These are phyloP conservation scores for Cyberlindnera xishuangbannaensis DNA, from an alignment of 805 yeast genomes.

Conservation along the genomic window DNA sequence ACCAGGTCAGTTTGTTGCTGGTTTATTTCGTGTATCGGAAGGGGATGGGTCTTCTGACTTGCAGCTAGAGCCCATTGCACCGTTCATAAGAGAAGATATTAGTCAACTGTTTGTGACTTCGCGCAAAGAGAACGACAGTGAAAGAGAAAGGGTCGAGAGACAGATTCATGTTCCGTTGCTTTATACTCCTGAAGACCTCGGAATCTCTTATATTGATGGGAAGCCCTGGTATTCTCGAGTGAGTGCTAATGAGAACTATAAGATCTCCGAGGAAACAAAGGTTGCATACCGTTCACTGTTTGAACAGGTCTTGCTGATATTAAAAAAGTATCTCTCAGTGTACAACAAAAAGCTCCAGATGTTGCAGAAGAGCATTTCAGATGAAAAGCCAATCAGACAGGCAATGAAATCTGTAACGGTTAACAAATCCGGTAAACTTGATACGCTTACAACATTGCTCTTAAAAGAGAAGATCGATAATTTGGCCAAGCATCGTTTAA, in stretches of 20 bases:
- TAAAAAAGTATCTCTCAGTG: conserved; percentile 2
- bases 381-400: conserved; percentile 5
- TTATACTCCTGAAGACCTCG: conserved; percentile 1
- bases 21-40: conserved; percentile 2
- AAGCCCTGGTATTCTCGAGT: conserved; percentile 2
- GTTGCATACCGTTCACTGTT: background rate
- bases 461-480: conserved; percentile 3
- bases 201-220: background rate
- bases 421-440: conserved; percentile 1
- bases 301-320: background rate
- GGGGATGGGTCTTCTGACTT: conserved; percentile 8
- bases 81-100: conserved; percentile 3
- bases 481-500: conserved; percentile 5
- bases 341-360: conserved; percentile 4
- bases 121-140: background rate
- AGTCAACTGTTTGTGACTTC: conserved; percentile 1
- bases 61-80: conserved; percentile 5
- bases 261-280: conserved; percentile 2
- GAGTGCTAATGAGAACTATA: conserved; percentile 8
- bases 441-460: background rate
- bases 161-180: conserved; percentile 2
- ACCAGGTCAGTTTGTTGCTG: conserved; percentile 3
- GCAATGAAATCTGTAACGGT: conserved; percentile 2
- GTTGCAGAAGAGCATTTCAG: conserved; percentile 1
- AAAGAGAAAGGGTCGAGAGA: background rate